These are phyloP conservation scores for Calonectria ilicicola DNA, from an alignment of 2,329 filamentous ascomycete genomes.

Conservation along the genomic window DNA sequence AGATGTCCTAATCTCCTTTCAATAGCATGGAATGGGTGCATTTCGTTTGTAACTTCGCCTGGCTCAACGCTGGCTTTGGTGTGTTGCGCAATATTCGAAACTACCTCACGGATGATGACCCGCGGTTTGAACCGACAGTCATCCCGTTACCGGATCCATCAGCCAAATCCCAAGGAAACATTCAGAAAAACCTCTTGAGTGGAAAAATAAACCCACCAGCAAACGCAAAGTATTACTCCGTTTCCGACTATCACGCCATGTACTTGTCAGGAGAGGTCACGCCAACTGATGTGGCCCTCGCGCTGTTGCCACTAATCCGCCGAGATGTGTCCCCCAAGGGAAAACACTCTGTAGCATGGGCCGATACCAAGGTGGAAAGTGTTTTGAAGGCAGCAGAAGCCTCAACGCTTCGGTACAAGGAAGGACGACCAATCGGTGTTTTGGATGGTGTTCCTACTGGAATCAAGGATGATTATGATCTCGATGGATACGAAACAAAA, in stretches of 20 bases:
- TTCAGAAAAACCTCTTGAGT: background rate
- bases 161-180: constrained; percentile 17
- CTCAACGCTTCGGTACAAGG: constrained; percentile 60
- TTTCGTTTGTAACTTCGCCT: constrained; percentile 49
- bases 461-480: constrained; percentile 81
- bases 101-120: constrained; percentile 63
- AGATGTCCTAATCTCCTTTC: background rate
- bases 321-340: constrained; percentile 51
- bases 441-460: constrained; percentile 81
- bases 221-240: constrained; percentile 47
- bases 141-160: constrained; percentile 52
- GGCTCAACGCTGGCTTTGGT: constrained; percentile 74
- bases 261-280: constrained; percentile 60
- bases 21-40: constrained; percentile 41
- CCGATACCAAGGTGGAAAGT: constrained; percentile 55
- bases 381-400: constrained; percentile 57
- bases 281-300: constrained; percentile 57
- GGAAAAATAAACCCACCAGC: constrained; percentile 51
- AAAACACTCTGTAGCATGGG: constrained; percentile 57
- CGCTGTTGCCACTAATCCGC: constrained; percentile 59
- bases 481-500: constrained; percentile 78
- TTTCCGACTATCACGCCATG: constrained; percentile 57
- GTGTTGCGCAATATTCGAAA: constrained; percentile 65
- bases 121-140: constrained; percentile 60
- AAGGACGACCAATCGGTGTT: constrained; percentile 68